These are phyloP conservation scores for Phytophthora europaea DNA, from an alignment of 352 stramenopile genomes.

Conservation along the genomic window DNA sequence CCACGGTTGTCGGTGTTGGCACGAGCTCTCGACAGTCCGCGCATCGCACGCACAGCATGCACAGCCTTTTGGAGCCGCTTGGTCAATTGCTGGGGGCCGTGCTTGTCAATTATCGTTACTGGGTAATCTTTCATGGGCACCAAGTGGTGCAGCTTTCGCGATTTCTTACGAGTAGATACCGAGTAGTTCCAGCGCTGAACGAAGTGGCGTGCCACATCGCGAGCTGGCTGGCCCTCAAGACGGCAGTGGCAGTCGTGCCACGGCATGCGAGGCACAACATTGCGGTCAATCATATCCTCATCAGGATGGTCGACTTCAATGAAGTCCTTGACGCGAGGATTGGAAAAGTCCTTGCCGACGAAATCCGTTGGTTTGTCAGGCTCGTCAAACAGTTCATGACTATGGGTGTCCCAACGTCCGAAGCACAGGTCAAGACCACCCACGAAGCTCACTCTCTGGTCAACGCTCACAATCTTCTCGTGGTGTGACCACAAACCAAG, in stretches of 20 bases:
- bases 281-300: conserved; percentile 83
- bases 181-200: conserved; percentile 92
- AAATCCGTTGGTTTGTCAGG: conserved; percentile 62
- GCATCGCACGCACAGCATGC: conserved; percentile 64
- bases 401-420: conserved; percentile 85
- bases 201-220: conserved; percentile 88
- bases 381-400: conserved; percentile 79
- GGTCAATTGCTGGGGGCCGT: conserved; percentile 52
- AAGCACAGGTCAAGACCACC: conserved; percentile 93
- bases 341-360: conserved; percentile 88
- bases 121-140: conserved; percentile 81
- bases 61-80: conserved; percentile 76
- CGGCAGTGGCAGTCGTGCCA: conserved; percentile 90
- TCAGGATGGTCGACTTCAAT: conserved; percentile 80
- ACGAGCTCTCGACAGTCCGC: conserved; percentile 31
- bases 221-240: conserved; percentile 79
- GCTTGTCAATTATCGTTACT: conserved; percentile 44
- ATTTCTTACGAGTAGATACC: conserved; percentile 84
- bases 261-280: conserved; percentile 78
- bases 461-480: conserved; percentile 94
- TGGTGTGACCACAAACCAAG: conserved; percentile 92
- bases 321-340: conserved; percentile 88
- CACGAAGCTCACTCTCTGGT: conserved; percentile 91
- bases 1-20: conserved; percentile 47
- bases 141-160: conserved; percentile 75